These are phyloP conservation scores for Avicennia marina DNA, from an alignment of 257 asterid genomes.

Conservation along the genomic window DNA sequence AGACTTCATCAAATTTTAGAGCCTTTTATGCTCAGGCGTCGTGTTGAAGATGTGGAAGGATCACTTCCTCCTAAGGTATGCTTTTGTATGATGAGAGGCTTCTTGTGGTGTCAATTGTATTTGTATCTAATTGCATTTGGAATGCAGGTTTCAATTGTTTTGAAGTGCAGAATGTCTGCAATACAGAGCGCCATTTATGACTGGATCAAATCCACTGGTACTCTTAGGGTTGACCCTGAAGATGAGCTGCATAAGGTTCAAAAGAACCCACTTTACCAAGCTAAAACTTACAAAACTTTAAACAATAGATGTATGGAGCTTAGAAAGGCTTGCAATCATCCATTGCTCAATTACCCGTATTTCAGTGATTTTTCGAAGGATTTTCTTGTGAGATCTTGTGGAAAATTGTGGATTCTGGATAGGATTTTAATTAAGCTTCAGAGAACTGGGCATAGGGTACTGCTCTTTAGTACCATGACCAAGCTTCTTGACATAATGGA, in stretches of 20 bases:
- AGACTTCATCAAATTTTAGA: conserved; percentile 97
- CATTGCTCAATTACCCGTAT: conserved; percentile 91
- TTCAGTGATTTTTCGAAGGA: conserved; percentile 84
- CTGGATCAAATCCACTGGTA: conserved; percentile 97
- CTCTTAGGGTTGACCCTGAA: conserved; percentile 95
- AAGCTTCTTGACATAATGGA: conserved; percentile 95
- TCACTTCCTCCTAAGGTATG: conserved; percentile 98
- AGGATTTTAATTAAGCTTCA: conserved; percentile 89
- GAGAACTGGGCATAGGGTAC: conserved; percentile 89
- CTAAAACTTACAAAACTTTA: conserved; percentile 65
- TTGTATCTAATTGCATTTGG: conserved; percentile 30
- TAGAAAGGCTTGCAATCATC: conserved; percentile 95
- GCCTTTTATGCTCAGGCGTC: conserved; percentile 99
- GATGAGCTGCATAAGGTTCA: conserved; percentile 77
- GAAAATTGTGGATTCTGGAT: conserved; percentile 93
- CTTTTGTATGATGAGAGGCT: conserved; percentile 16
- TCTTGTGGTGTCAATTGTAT: neutral
- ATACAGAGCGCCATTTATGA: conserved; percentile 90
- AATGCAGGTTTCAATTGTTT: conserved; percentile 86
- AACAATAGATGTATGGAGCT: conserved; percentile 98
- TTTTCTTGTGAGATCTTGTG: conserved; percentile 94
- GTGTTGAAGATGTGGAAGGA: conserved; percentile 99
- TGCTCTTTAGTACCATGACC: conserved; percentile 97
- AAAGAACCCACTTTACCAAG: conserved; percentile 75
- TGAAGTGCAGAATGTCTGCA: conserved; percentile 97